Percentiles rank a stretch among this genome's conserved stretches.
phyloP scores from a whole-genome alignment of 2,329 filamentous ascomycete species.

The Conoideocrella luteorostrata region DNA sequence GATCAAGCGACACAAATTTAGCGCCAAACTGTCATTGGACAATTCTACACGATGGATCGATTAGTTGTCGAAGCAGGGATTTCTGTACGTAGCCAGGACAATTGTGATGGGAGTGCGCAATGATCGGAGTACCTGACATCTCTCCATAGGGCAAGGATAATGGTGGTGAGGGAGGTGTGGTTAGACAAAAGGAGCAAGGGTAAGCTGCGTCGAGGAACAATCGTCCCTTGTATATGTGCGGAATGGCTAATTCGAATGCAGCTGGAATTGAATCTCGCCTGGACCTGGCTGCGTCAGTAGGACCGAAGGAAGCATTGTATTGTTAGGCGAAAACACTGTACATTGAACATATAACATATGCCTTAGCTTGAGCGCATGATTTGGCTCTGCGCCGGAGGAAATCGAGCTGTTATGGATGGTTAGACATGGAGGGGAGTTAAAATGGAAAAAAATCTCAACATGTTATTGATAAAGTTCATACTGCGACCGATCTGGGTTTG shows the following conservation, averaged over 20 bases:
- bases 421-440: neutral
- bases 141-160: conserved; percentile 60
- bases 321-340: conserved; percentile 4
- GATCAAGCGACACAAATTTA: conserved; percentile 29
- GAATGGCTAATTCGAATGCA: conserved; percentile 3
- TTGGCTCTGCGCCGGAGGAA: neutral
- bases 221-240: neutral
- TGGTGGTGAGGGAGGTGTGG: conserved; percentile 58
- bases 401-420: neutral
- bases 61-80: conserved; percentile 88
- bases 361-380: neutral
- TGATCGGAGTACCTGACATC: neutral
- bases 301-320: conserved; percentile 8
- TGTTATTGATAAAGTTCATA: too few relatives aligned
- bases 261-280: conserved; percentile 8
- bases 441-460: neutral
- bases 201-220: conserved; percentile 35
- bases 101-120: neutral
- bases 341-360: conserved; percentile 1
- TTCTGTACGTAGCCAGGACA: conserved; percentile 44
- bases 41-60: conserved; percentile 87
- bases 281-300: neutral
- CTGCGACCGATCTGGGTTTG: neutral
- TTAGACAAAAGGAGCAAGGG: conserved; percentile 75
- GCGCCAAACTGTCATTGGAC: conserved; percentile 91